Evolutionary conservation across 2,329 filamentous ascomycete species (phyloP).

Genomic region (Cladorrhinum sp.): DNA sequence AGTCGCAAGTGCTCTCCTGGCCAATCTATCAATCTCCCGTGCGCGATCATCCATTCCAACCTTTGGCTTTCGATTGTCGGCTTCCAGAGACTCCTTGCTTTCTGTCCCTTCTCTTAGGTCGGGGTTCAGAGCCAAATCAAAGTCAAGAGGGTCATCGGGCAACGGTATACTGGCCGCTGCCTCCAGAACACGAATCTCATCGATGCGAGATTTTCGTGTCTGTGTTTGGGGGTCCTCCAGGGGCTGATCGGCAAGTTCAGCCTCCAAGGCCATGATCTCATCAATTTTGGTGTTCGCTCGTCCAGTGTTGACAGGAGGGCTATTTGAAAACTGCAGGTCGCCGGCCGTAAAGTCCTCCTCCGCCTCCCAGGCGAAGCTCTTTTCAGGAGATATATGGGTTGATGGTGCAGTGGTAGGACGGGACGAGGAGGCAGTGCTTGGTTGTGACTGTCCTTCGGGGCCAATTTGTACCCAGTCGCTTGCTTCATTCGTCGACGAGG

Average conservation of each 20-base stretch:
- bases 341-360: slow-evolving; percentile 57
- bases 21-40: slow-evolving; percentile 42
- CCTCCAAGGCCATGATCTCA: slow-evolving; percentile 36
- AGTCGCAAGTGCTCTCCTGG: slow-evolving; percentile 46
- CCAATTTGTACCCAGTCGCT: slow-evolving; percentile 26
- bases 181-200: slow-evolving; percentile 38
- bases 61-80: slow-evolving; percentile 31
- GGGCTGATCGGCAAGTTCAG: slow-evolving; percentile 27
- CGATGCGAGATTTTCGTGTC: slow-evolving; percentile 42
- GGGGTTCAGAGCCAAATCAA: slow-evolving; percentile 19
- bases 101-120: slow-evolving; percentile 11
- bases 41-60: slow-evolving; percentile 48
- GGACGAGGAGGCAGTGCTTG: background rate
- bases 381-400: slow-evolving; percentile 39
- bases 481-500: slow-evolving; percentile 11
- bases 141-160: slow-evolving; percentile 18
- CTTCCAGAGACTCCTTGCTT: slow-evolving; percentile 16
- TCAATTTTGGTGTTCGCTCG: slow-evolving; percentile 37
- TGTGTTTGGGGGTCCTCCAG: slow-evolving; percentile 1
- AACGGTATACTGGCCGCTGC: slow-evolving; percentile 23
- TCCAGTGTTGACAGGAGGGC: slow-evolving; percentile 47
- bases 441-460: slow-evolving; percentile 19
- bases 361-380: slow-evolving; percentile 54
- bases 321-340: slow-evolving; percentile 54
- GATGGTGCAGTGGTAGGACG: slow-evolving; percentile 13